phyloP scores from a whole-genome alignment of 495 filamentous ascomycete species.

The Penicillium robsamsonii region DNA sequence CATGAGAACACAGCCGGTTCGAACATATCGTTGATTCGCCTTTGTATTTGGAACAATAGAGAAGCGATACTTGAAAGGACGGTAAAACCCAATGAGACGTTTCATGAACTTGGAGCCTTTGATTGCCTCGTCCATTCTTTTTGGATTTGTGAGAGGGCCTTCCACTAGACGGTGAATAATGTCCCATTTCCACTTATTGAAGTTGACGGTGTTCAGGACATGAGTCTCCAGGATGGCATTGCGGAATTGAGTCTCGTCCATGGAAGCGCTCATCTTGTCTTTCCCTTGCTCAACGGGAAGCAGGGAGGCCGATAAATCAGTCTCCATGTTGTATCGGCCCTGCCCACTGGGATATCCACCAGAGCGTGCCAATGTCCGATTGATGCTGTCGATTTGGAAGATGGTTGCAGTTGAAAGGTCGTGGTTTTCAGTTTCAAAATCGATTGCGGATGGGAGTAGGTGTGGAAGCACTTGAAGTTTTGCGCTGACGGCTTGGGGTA shows the following conservation, averaged over 20 bases:
- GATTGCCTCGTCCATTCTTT: conserved; percentile 89
- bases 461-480: conserved; percentile 81
- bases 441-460: conserved; percentile 70
- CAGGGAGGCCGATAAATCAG: conserved; percentile 42
- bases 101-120: conserved; percentile 95
- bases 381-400: conserved; percentile 97
- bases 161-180: conserved; percentile 87
- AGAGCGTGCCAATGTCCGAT: conserved; percentile 86
- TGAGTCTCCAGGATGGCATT: conserved; percentile 82
- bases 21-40: conserved; percentile 89
- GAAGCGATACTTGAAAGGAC: conserved; percentile 95
- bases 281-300: conserved; percentile 63
- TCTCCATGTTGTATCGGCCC: conserved; percentile 45
- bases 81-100: conserved; percentile 87
- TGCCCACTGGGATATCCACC: conserved; percentile 40
- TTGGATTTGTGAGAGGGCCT: conserved; percentile 87
- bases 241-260: conserved; percentile 88
- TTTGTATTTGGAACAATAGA: conserved; percentile 82
- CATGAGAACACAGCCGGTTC: conserved; percentile 82
- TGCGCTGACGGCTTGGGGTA: conserved; percentile 75
- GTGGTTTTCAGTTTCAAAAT: conserved; percentile 66
- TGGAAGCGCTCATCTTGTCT: conserved; percentile 64
- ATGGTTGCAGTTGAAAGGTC: conserved; percentile 81
- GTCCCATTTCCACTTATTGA: conserved; percentile 95
- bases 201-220: conserved; percentile 81